phyloP scores from a whole-genome alignment of 371 early-diverging fungal genomes.

The Lichtheimia corymbifera region DNA sequence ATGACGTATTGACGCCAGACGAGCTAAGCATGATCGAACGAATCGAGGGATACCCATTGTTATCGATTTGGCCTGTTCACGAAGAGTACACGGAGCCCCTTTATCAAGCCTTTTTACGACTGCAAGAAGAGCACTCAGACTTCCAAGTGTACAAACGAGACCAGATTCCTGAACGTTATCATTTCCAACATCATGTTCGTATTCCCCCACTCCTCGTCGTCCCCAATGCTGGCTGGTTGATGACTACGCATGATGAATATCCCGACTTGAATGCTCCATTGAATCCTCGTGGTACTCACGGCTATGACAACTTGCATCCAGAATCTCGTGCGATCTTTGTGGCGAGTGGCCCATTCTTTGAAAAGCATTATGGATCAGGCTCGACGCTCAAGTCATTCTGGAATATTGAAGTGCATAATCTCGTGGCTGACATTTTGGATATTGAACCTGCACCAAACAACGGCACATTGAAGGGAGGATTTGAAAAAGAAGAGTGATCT shows the following conservation, averaged over 20 bases:
- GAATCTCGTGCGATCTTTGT: conserved; percentile 91
- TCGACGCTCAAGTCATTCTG: conserved; percentile 30
- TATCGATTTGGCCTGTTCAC: conserved; percentile 46
- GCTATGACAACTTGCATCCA: conserved; percentile 78
- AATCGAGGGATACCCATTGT: conserved; percentile 30
- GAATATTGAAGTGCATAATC: conserved; percentile 45
- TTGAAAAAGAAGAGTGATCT: no score
- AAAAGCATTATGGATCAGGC: conserved; percentile 10
- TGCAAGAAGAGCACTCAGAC: conserved; percentile 31
- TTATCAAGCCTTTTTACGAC: conserved; percentile 38
- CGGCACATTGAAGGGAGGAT: conserved; percentile 35
- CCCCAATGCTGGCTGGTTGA: conserved; percentile 66
- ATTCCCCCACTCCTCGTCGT: conserved; percentile 77
- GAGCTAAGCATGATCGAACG: conserved; percentile 34
- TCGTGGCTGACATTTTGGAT: conserved; percentile 41
- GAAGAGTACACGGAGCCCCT: conserved; percentile 29
- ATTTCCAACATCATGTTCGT: conserved; percentile 58
- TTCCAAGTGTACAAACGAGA: conserved; percentile 65
- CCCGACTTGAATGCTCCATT: conserved; percentile 21
- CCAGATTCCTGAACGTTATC: conserved; percentile 65
- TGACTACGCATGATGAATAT: conserved; percentile 49
- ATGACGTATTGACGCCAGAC: conserved; percentile 54
- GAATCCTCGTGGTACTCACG: conserved; percentile 74
- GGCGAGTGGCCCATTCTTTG: conserved; percentile 78
- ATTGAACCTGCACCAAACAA: conserved; percentile 43